A percentile compares a stretch with the other conserved stretches of the same genome.
phyloP scores from a whole-genome alignment of 129 eudicot species.

The Mikania micrantha region DNA sequence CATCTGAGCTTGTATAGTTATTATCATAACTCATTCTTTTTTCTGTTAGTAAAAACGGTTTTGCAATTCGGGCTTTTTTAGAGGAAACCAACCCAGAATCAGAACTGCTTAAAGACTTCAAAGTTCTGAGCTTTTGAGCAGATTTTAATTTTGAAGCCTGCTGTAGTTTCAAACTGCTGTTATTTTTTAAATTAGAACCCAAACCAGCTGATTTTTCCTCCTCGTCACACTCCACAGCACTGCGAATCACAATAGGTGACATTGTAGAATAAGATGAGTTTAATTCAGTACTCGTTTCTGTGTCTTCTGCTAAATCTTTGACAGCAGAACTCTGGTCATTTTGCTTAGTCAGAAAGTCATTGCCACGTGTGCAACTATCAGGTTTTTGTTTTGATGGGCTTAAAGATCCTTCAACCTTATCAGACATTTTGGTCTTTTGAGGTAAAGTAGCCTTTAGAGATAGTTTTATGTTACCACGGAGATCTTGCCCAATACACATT shows the following conservation, averaged over 20 bases:
- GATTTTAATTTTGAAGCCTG: constrained; percentile 6
- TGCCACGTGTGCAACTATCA: constrained; percentile 21
- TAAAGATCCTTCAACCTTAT: constrained; percentile 14
- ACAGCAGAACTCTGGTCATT: constrained; percentile 11
- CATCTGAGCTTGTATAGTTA: constrained; percentile 10
- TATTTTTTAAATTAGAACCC: constrained; percentile 9
- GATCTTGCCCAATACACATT: constrained; percentile 87
- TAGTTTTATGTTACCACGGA: constrained; percentile 85
- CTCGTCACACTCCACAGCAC: constrained; percentile 31
- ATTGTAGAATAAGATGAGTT: constrained; percentile 30
- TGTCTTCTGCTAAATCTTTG: constrained; percentile 17
- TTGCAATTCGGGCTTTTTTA: not conserved
- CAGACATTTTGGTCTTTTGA: constrained; percentile 19
- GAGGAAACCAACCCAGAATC: constrained; percentile 3
- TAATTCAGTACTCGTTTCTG: constrained; percentile 10
- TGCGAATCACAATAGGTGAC: constrained; percentile 32
- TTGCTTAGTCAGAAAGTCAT: constrained; percentile 24
- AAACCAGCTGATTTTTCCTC: constrained; percentile 25
- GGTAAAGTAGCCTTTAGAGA: constrained; percentile 83
- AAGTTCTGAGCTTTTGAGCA: constrained; percentile 19
- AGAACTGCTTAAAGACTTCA: not conserved
- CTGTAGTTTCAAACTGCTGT: constrained; percentile 8
- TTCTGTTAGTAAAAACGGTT: constrained; percentile 24
- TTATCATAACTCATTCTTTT: not conserved
- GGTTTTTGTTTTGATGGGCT: constrained; percentile 25